Evolutionary conservation across 805 yeast species (phyloP).

Genomic region (Yamadazyma kitorensis): DNA sequence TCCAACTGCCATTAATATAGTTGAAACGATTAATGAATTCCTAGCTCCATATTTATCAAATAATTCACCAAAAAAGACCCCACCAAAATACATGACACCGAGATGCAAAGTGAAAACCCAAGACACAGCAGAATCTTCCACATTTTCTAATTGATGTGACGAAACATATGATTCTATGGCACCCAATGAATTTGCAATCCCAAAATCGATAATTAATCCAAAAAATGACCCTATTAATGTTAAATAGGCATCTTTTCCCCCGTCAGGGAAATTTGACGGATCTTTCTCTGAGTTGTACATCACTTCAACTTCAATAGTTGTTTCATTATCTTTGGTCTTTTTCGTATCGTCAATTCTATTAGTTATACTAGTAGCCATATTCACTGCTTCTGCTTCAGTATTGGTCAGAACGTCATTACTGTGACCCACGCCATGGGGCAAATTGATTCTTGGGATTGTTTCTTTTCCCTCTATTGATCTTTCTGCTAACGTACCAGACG

Average conservation of each 20-base stretch:
- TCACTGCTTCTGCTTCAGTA: too few species aligned
- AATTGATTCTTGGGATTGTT: too few species aligned
- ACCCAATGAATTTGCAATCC: slow-evolving; percentile 28
- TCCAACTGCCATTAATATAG: slow-evolving; percentile 21
- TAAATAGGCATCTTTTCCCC: slow-evolving; percentile 24
- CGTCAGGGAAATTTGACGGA: slow-evolving; percentile 27
- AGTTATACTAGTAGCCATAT: too few species aligned
- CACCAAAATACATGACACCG: slow-evolving; percentile 28
- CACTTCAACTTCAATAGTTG: not conserved
- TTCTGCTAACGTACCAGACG: too few species aligned
- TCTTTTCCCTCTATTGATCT: too few species aligned
- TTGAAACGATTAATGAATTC: slow-evolving; percentile 19
- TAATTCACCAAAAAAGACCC: slow-evolving; percentile 27
- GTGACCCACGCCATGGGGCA: too few species aligned
- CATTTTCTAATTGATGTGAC: slow-evolving; percentile 17
- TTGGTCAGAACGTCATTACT: too few species aligned
- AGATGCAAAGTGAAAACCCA: slow-evolving; percentile 33
- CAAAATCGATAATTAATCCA: slow-evolving; percentile 27
- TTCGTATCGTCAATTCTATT: not conserved
- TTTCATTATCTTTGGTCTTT: not conserved
- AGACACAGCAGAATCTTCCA: slow-evolving; percentile 21
- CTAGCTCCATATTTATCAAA: slow-evolving; percentile 26
- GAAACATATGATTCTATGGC: slow-evolving; percentile 27
- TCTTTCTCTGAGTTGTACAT: slow-evolving; percentile 21
- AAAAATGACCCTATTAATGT: slow-evolving; percentile 25